Base-by-base conservation (phyloP, 2,329 filamentous ascomycete genomes). In the Niveomyces coronatus region DNA sequence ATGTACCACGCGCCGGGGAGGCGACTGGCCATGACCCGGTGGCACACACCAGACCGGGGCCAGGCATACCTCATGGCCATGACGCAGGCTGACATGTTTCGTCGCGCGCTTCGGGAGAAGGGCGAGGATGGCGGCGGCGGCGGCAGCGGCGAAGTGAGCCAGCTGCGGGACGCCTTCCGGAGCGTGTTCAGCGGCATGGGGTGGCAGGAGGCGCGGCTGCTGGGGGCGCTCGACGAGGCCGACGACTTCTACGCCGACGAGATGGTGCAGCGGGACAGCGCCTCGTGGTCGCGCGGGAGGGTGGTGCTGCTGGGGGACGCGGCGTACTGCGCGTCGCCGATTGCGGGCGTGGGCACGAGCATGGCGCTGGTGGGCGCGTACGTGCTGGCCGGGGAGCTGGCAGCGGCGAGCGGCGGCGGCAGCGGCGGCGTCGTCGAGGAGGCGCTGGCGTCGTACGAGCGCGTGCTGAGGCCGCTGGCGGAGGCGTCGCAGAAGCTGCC, bases 161-260 rank as follows among this genome's bases (percentile, higher is more conserved):
- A 22, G 22, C 39, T 36, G 28, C 31, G 32, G 28, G 39, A 40
- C 17, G 39, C 33, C 10, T 40, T 40, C 15, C 14, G 27, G n/a
- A 27, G 26, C 22, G 39, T 40, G 2, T 40, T 40, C 28, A 14
- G 13, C 4, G 32, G 29, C 28, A 31, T 40, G 32, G 39, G 39
- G 13, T 40, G 39, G 39, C 39, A 40, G 16, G 39, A 35, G 27
- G 39, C 35, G 17, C 20, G 39, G 3, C 26, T 40, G 14, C 16
- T 40, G 28, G 11, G 16, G 8, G 39, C 39, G 5, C 39, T 40
- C n/a, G 26, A 16, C 20, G 39, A 40, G 15, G 27, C 39, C 17
- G 39, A 37, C 19, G 39, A 37, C 19, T 41, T 41, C 20, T 41
- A 41, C 30, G 33, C 39, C 14, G 34, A 37, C 24, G 39, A 41